phyloP scores from a whole-genome alignment of 345 rosid species.

The Camelina laxa region DNA sequence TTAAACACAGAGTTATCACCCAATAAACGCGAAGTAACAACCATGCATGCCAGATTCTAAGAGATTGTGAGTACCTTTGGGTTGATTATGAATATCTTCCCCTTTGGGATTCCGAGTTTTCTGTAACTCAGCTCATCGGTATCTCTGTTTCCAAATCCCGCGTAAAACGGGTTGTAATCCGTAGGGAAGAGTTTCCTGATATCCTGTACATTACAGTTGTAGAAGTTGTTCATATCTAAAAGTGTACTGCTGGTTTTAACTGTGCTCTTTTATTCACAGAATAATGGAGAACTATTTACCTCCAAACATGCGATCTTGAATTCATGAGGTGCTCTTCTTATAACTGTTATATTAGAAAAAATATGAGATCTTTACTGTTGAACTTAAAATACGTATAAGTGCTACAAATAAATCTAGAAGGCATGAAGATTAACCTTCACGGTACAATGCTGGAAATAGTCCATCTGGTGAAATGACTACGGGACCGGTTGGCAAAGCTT shows the following conservation, averaged over 20 bases:
- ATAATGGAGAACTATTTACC: slow-evolving; percentile 48
- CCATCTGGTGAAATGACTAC: slow-evolving; percentile 94
- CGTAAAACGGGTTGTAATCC: slow-evolving; percentile 90
- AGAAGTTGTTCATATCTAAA: slow-evolving; percentile 7
- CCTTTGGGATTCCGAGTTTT: slow-evolving; percentile 91
- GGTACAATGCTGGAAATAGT: slow-evolving; percentile 81
- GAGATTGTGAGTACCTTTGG: slow-evolving; percentile 64
- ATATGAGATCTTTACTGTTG: not conserved
- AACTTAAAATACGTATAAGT: not conserved
- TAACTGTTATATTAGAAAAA: slow-evolving; percentile 53
- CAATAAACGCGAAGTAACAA: slow-evolving; percentile 18
- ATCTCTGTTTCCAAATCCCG: slow-evolving; percentile 93
- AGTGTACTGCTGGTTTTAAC: not conserved
- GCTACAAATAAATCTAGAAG: slow-evolving; percentile 26
- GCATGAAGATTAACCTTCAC: slow-evolving; percentile 66
- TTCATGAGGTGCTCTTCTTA: slow-evolving; percentile 94
- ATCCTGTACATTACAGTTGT: slow-evolving; percentile 55
- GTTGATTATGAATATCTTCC: slow-evolving; percentile 89
- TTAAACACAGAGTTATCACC: slow-evolving; percentile 4
- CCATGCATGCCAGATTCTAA: slow-evolving; percentile 6
- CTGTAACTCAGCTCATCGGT: slow-evolving; percentile 90
- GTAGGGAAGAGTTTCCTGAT: slow-evolving; percentile 84
- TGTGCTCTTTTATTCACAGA: not conserved
- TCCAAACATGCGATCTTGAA: slow-evolving; percentile 94
- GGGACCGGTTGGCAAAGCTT: slow-evolving; percentile 85